These are phyloP conservation scores for Chaetomium olivaceum DNA, from an alignment of 2,329 filamentous ascomycete species.

Conservation along the genomic window DNA sequence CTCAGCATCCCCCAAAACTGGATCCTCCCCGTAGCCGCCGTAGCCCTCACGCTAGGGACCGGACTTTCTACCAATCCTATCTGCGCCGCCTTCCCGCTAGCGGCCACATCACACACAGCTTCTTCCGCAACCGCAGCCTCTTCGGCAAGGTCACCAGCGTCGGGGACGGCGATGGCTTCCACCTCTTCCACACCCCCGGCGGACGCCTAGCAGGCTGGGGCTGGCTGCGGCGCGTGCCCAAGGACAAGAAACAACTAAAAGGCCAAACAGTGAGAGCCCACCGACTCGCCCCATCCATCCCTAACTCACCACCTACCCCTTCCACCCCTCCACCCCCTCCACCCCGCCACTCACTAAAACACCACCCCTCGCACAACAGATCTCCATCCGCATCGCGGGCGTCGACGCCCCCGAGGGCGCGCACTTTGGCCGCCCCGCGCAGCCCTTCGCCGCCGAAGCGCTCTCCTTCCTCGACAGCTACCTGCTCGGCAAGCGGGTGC, in stretches of 20 bases:
- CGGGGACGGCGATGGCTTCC: conserved; percentile 94
- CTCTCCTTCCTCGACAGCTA: conserved; percentile 76
- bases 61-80: conserved; percentile 72
- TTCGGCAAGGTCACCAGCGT: conserved; percentile 89
- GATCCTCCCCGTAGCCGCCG: conserved; percentile 54
- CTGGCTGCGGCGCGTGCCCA: conserved; percentile 79
- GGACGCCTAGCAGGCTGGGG: conserved; percentile 86
- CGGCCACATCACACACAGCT: conserved; percentile 69
- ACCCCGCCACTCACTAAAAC: not conserved
- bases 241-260: conserved; percentile 66
- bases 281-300: not conserved
- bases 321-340: not conserved
- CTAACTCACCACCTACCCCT: too few relatives aligned
- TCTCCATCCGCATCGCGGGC: conserved; percentile 86
- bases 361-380: conserved; percentile 50
- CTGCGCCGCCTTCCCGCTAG: conserved; percentile 81
- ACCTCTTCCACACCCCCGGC: conserved; percentile 92
- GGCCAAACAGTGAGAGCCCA: conserved; percentile 62
- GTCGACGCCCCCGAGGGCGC: conserved; percentile 90
- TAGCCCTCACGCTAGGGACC: conserved; percentile 59
- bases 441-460: conserved; percentile 81
- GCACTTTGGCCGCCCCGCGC: conserved; percentile 86
- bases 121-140: conserved; percentile 73
- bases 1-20: conserved; percentile 57
- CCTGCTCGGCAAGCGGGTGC: conserved; percentile 70